Base-by-base conservation (phyloP, 1,139 yeast genomes). In the Taphrina confusa region DNA sequence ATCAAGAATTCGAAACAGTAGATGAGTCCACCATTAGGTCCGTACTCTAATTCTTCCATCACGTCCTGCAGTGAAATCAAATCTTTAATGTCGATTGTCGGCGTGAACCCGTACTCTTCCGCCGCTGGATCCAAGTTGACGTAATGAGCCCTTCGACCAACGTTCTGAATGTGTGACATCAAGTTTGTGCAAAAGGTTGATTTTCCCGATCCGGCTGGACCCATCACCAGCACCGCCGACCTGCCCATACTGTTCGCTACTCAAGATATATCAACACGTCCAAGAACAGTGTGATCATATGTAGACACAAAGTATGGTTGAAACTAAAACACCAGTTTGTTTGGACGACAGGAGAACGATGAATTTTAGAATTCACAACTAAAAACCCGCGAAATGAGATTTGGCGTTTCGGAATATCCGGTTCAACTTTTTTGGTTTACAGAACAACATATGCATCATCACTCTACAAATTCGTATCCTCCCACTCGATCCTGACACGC, bases 91-190 rank as follows among this genome's bases (percentile, higher is more conserved):
- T 92, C 98, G 25, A 92, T 85, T 16, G 96, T 86, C 71, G 92
- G 94, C 69, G 90, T 96, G 71, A 81, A 92, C 69, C 91, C 91
- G 1, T 82, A 82, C 12, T 97, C 89, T 65, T 90, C 96, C 1
- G 98, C 98, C 0, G 98, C 98, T 6, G 99, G 99, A 73, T 92
- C 98, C 55, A 94, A 76, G 70, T 92, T 92, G 25, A 92, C 97
- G 45, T 94, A 82, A 72, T 92, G 97, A 0, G 96, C 97, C 51
- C 95, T 77, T 63, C 98, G 83, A 0, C 98, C 97, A 28, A 87
- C 79, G 28, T 89, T 80, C 72, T 89, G 95, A 84, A 94, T 87
- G 71, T 92, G 87, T 1, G 95, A 75, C 60, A 94, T 86, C 63
- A 92, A 80, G 12, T 95, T 78, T 69, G 87, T 87, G 75, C 97